phyloP scores from a whole-genome alignment of 192 early-diverging fungal genomes.

The Coemansia sp. region DNA sequence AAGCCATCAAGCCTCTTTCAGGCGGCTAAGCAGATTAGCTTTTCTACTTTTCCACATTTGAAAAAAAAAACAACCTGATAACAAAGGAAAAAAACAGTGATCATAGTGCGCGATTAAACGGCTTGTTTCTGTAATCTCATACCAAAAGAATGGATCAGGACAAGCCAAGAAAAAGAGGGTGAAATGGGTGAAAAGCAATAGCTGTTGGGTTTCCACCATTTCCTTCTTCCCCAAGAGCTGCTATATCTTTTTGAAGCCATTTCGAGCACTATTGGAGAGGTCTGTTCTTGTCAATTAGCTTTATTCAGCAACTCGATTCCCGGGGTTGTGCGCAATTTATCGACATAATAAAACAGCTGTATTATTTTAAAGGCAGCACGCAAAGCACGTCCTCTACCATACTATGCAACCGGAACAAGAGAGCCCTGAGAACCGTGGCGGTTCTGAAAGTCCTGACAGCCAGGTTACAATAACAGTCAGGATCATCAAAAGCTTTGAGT shows the following conservation, averaged over 20 bases:
- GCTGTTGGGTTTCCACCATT: not conserved
- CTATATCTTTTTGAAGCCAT: too few relatives aligned
- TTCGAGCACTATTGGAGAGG: too few relatives aligned
- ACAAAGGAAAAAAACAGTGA: not conserved
- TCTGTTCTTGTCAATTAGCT: not conserved
- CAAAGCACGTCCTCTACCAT: not conserved
- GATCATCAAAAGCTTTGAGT: slow-evolving; percentile 89
- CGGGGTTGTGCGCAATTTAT: not conserved
- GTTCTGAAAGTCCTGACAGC: not conserved
- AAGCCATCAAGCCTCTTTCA: too few relatives aligned
- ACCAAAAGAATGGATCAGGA: too few relatives aligned
- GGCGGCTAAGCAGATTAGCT: not conserved
- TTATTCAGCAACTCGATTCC: not conserved
- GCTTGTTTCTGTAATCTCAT: not conserved
- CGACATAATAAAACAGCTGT: not conserved
- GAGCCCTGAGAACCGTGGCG: not conserved
- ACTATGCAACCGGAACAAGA: not conserved
- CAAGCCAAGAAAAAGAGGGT: too few relatives aligned
- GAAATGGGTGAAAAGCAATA: not conserved
- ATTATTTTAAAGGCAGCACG: not conserved
- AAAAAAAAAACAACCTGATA: not conserved
- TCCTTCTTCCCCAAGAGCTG: not conserved
- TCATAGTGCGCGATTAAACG: not conserved
- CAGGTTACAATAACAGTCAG: slow-evolving; percentile 70
- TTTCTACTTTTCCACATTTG: not conserved